phyloP scores from a whole-genome alignment of 2,329 filamentous ascomycete genomes.

The Fragosphaeria purpurea region DNA sequence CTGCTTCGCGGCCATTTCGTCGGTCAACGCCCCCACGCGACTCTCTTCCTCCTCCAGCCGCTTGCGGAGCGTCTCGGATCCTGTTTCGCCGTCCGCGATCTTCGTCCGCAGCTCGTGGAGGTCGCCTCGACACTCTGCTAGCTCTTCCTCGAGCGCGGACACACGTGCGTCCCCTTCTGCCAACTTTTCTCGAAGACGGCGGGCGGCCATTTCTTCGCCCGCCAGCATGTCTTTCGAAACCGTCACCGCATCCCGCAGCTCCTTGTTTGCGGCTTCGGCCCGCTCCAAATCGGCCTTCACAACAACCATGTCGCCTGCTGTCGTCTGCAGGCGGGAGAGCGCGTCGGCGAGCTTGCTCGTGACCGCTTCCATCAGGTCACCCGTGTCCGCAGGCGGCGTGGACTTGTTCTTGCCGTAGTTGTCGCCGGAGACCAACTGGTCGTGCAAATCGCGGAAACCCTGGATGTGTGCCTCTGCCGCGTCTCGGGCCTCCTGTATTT shows the following conservation, averaged over 20 bases:
- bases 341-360: conserved; percentile 47
- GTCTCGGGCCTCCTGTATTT: conserved; percentile 40
- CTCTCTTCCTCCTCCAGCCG: conserved; percentile 66
- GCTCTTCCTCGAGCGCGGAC: conserved; percentile 43
- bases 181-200: conserved; percentile 44
- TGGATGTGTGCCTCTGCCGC: conserved; percentile 40
- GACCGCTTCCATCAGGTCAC: conserved; percentile 50
- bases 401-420: not conserved
- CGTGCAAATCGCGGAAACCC: conserved; percentile 48
- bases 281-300: conserved; percentile 55
- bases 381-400: conserved; percentile 39
- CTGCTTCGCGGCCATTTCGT: conserved; percentile 64
- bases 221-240: conserved; percentile 42
- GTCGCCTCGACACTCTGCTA: conserved; percentile 57
- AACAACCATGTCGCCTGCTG: conserved; percentile 49
- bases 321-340: conserved; percentile 47
- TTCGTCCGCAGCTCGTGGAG: conserved; percentile 58
- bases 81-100: conserved; percentile 74
- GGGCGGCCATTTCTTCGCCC: conserved; percentile 37
- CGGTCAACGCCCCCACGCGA: conserved; percentile 55
- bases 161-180: conserved; percentile 45
- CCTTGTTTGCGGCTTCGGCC: conserved; percentile 42
- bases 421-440: conserved; percentile 45
- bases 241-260: conserved; percentile 49
- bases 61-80: conserved; percentile 67